Evolutionary conservation across 371 early-diverging fungal genomes (phyloP).

Genomic region (Fennellomyces sp.): DNA sequence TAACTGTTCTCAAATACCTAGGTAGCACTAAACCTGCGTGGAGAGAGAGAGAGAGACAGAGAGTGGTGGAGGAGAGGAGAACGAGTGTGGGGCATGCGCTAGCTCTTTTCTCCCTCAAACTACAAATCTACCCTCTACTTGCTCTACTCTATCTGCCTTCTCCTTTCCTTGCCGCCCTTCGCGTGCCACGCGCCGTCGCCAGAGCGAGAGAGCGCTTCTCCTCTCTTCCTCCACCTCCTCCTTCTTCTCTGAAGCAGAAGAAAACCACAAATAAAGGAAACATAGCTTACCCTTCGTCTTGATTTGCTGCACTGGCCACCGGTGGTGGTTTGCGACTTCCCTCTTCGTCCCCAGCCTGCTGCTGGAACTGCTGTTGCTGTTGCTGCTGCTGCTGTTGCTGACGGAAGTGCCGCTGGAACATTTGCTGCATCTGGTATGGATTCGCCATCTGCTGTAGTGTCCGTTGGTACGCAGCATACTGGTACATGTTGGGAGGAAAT

Average conservation of each 20-base stretch:
- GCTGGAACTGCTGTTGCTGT: conserved; percentile 15
- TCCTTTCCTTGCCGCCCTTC: no score
- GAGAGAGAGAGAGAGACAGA: no score
- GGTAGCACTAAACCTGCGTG: conserved; percentile 23
- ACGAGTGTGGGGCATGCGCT: not conserved
- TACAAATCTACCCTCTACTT: no score
- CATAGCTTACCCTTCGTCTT: conserved; percentile 63
- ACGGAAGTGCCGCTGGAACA: conserved; percentile 35
- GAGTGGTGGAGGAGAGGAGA: not conserved
- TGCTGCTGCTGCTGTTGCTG: conserved; percentile 20
- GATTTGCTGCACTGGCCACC: conserved; percentile 36
- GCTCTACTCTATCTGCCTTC: conserved; percentile 11
- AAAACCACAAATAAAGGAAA: not conserved
- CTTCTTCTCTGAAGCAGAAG: conserved; percentile 3
- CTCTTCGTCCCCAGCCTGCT: conserved; percentile 10
- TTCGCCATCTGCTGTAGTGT: conserved; percentile 34
- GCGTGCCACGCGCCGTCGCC: no score
- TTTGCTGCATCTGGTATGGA: conserved; percentile 43
- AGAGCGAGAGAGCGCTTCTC: no score
- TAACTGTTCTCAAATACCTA: conserved; percentile 18
- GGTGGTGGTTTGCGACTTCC: conserved; percentile 16
- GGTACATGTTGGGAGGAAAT: conserved; percentile 23
- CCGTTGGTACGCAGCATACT: conserved; percentile 33
- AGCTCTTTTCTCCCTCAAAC: not conserved
- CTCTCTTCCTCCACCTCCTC: not conserved